Base-by-base conservation (phyloP, 768 basidiomycete species). In the Ramaria sp. region DNA sequence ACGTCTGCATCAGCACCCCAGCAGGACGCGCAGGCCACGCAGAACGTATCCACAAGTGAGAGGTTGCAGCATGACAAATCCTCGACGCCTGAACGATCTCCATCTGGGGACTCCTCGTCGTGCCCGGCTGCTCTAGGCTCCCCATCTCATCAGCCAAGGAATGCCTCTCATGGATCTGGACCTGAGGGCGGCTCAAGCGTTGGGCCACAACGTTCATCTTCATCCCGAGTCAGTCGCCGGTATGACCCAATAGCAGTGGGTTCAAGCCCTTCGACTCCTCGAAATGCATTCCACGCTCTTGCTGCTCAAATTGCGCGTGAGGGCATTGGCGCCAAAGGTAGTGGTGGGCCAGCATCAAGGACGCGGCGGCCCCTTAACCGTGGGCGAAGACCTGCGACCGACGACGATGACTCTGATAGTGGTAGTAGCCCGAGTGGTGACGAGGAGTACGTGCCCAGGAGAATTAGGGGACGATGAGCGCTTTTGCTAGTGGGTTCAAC, bases 261-360 rank as follows among this genome's bases (percentile, higher is more conserved):
- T 2, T 11, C 48, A 11, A 22, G 15, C 11, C 19, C 6, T 5
- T 4, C 47, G 6, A 31, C 22, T 15, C 47, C 48, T 2, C 48
- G 17, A 30, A 52, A 15, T 33, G 37, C 51, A n/a, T 52, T 52
- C 34, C 7, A 15, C 12, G 17, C 31, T 1, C 51, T 52, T 2
- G 51, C 51, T 38, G 51, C 33, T 7, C 51, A 52, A 19, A 38
- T 52, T 52, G 51, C 33, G 24, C 51, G 51, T 19, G 51, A 52
- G 30, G 51, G 51, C 1, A 34, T 19, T 4, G 51, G 51, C 20
- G 51, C 51, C 4, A 4, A 7, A 15, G 51, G 51, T 22, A 52
- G 33, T 39, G 51, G 51, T 19, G 51, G 51, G 2, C 51, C 51
- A 37, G 51, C 13, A 33, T 24, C 37, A 34, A 39, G 33, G 30